Evolutionary conservation across 768 basidiomycete species (phyloP), one percentile per base, ranked within the genome.

Genomic region (Suillus ampliporus): DNA sequence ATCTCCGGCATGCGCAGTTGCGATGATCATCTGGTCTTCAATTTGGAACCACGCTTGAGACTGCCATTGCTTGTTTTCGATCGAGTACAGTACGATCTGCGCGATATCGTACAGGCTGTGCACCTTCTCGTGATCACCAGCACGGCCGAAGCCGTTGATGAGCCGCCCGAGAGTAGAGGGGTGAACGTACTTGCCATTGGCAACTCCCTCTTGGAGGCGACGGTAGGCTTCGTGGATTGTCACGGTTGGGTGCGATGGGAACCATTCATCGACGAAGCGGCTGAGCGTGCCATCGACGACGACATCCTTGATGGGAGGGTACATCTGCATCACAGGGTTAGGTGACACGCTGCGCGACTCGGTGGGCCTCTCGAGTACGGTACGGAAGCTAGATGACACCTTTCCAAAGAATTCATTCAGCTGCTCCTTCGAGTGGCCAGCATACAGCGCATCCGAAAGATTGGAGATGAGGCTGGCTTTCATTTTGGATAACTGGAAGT

Each of bases 21-120:
- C 94, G 61, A 93, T 86, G 65, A 99, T 82, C 95, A 98, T 98
- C 62, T 84, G 81, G 74, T 97, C 90, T 74, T 99, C 97, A 47
- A 99, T 78, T 31, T 75, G 69, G 72, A 88, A 85, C 95, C 96
- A 99, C 1, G 82, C 81, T 23, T 74, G 68, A 15, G 82, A 74
- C 69, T 89, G 90, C 69, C 77, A 74, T 0, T 79, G 73, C 67
- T 83, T 81, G 69, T 78, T 71, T 38, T 72, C 58, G 40, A 87
- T 65, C 0, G 79, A 72, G 5, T 79, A 69, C 23, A 97, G 72
- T 2, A 90, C 77, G 14, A 71, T 71, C 75, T 96, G 94, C 9
- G 89, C 88, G 28, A 85, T 78, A 21, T 79, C 77, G 75, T 98
- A 97, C 21, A 90, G 75, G 50, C 84, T 80, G 21, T 80, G 79